These are phyloP conservation scores for Pseudoneurospora amorphoporcata DNA, from an alignment of 495 filamentous ascomycete species.

Conservation along the genomic window DNA sequence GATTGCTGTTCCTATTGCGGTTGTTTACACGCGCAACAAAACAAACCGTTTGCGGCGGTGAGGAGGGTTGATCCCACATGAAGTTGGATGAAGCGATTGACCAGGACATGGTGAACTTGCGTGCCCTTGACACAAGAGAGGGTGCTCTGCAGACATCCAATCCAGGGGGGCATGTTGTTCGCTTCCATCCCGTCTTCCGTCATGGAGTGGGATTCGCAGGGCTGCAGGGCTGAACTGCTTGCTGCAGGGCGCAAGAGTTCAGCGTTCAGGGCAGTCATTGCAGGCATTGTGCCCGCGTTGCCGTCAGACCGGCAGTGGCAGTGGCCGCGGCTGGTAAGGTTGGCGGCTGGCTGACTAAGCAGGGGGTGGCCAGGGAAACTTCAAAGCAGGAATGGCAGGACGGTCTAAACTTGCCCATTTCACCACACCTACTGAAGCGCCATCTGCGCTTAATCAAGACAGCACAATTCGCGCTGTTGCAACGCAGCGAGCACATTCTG, in stretches of 20 bases:
- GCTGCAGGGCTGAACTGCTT: background rate
- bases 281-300: background rate
- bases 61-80: background rate
- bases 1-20: background rate
- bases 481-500: conserved; percentile 18
- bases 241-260: background rate
- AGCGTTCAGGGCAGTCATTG: background rate
- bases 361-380: conserved; percentile 2
- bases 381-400: conserved; percentile 13
- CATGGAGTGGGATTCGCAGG: background rate
- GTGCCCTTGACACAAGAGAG: background rate
- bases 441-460: background rate
- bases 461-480: conserved; percentile 13
- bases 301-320: background rate
- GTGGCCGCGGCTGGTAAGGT: background rate
- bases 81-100: background rate
- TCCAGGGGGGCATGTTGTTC: background rate
- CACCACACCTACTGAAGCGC: conserved; percentile 13
- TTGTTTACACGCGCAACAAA: background rate
- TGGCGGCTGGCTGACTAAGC: conserved; percentile 20
- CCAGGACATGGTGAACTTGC: background rate
- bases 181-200: background rate
- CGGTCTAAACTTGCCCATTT: conserved; percentile 22
- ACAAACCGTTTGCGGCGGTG: background rate
- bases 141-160: background rate